A percentile compares a stretch with the other conserved stretches of the same genome.
These are phyloP conservation scores for Fusarium longipes DNA, from an alignment of 2,329 filamentous ascomycete genomes.

Conservation along the genomic window DNA sequence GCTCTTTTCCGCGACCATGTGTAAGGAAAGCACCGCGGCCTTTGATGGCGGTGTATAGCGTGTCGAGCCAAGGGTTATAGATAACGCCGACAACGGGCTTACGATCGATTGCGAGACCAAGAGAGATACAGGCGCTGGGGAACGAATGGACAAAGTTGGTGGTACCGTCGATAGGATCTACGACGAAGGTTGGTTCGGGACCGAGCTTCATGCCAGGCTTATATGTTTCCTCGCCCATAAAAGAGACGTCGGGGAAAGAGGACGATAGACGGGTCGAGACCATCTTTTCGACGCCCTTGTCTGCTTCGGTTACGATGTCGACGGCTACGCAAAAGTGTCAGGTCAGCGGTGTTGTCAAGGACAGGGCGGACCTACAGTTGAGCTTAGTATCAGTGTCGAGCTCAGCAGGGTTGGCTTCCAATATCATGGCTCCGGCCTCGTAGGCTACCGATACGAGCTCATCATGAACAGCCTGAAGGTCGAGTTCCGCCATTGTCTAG, in stretches of 20 bases:
- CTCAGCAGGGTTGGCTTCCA: slow-evolving; percentile 68
- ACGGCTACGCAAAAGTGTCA: slow-evolving; percentile 59
- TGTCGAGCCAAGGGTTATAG: slow-evolving; percentile 80
- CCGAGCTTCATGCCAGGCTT: slow-evolving; percentile 72
- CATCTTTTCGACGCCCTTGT: slow-evolving; percentile 73
- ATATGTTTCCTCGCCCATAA: slow-evolving; percentile 84
- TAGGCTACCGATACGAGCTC: slow-evolving; percentile 69
- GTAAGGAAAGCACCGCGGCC: slow-evolving; percentile 74
- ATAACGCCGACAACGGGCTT: slow-evolving; percentile 77
- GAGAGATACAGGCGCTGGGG: slow-evolving; percentile 79
- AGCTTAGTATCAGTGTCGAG: slow-evolving; percentile 70
- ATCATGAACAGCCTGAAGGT: slow-evolving; percentile 72
- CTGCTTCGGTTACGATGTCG: slow-evolving; percentile 76
- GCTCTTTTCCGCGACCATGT: slow-evolving; percentile 55
- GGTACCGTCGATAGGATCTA: slow-evolving; percentile 83
- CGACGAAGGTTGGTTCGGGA: slow-evolving; percentile 77
- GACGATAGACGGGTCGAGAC: slow-evolving; percentile 64
- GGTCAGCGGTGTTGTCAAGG: background rate
- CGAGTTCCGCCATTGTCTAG: slow-evolving; percentile 63
- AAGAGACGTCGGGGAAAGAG: slow-evolving; percentile 67
- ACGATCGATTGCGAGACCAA: slow-evolving; percentile 74
- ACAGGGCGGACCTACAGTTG: slow-evolving; percentile 64
- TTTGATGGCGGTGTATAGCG: slow-evolving; percentile 75
- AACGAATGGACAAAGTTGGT: slow-evolving; percentile 85
- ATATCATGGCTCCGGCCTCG: slow-evolving; percentile 73